Evolutionary conservation across 225 moss, liverwort and hornwort genomes (phyloP).

Genomic region (Climacium dendroides): DNA sequence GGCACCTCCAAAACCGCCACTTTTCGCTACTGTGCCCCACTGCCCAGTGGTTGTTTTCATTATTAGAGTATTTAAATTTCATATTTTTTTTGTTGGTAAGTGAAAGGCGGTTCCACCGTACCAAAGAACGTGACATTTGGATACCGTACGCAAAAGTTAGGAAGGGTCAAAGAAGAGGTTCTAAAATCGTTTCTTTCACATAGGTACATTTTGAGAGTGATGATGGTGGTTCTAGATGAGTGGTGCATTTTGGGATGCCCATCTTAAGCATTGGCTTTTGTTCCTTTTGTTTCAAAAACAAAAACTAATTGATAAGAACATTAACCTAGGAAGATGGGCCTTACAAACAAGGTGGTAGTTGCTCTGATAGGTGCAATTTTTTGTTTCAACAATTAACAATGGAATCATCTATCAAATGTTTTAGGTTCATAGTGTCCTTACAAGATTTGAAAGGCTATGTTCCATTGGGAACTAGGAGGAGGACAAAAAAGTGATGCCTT

Average conservation of each 20-base stretch:
- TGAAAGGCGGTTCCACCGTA: too few relatives aligned
- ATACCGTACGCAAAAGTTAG: too few relatives aligned
- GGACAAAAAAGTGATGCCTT: background rate
- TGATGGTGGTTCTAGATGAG: accelerated
- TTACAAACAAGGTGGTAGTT: accelerated
- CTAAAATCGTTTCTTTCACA: background rate
- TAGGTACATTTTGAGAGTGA: background rate
- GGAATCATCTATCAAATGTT: accelerated
- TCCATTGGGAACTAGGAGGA: background rate
- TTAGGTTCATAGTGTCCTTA: accelerated
- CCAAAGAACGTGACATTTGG: too few relatives aligned
- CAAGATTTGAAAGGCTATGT: accelerated
- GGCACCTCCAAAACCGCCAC: background rate
- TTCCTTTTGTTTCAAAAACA: background rate
- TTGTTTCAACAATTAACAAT: accelerated
- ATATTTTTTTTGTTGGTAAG: too few relatives aligned
- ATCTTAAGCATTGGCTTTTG: background rate
- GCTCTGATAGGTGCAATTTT: too few relatives aligned
- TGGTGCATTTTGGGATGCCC: accelerated
- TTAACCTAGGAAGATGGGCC: accelerated
- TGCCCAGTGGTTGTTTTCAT: too few relatives aligned
- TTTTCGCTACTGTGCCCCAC: too few relatives aligned
- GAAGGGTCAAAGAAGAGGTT: background rate
- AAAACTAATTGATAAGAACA: background rate
- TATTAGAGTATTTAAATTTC: too few relatives aligned